Percentiles rank a stretch among this genome's conserved stretches.
These are phyloP conservation scores for Citrus reticulata DNA, from an alignment of 345 rosid species.

Conservation along the genomic window DNA sequence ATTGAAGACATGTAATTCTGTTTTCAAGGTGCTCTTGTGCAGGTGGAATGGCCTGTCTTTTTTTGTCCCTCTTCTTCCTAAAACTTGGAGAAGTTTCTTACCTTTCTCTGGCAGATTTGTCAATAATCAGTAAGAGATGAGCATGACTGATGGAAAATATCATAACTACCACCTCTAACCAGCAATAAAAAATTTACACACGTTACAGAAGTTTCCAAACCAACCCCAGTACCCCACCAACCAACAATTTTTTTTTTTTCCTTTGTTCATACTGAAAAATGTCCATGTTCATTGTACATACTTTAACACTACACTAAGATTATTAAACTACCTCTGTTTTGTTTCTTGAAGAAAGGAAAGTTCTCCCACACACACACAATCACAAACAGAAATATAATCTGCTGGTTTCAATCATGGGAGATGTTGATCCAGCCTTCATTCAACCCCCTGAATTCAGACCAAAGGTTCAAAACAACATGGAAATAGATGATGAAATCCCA, in stretches of 20 bases:
- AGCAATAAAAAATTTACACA: neutral
- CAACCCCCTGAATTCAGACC: constrained; percentile 57
- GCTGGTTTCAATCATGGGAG: constrained; percentile 34
- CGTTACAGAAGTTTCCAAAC: neutral
- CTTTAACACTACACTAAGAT: neutral
- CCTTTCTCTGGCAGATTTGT: neutral
- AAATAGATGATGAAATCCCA: constrained; percentile 54
- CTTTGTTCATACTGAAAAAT: neutral
- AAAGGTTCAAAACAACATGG: constrained; percentile 4
- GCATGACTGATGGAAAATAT: neutral
- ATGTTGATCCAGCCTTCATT: constrained; percentile 48
- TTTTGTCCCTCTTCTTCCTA: neutral
- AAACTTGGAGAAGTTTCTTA: neutral
- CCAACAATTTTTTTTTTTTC: neutral
- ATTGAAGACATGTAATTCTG: neutral
- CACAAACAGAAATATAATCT: neutral
- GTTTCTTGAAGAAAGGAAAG: neutral
- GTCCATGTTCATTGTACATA: constrained; percentile 6
- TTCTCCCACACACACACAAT: neutral
- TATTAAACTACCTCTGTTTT: neutral
- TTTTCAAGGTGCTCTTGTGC: too few relatives aligned
- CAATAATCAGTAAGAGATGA: neutral
- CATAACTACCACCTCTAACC: neutral
- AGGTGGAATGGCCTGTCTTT: neutral
- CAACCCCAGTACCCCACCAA: neutral